Conservation (phyloP, 257 asterid genomes). For the Solanum etuberosum region DNA sequence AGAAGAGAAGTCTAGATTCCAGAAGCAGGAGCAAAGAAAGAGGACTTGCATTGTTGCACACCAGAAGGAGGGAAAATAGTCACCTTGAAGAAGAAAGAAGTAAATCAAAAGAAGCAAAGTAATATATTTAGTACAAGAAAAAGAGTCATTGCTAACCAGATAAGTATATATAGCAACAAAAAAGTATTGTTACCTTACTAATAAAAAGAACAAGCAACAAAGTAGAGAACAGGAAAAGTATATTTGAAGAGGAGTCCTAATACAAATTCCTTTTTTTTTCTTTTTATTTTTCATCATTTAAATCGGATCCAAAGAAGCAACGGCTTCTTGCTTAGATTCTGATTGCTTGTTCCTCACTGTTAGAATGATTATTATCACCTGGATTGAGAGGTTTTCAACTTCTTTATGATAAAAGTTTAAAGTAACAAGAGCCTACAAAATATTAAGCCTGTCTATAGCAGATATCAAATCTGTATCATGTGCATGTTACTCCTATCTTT, state of each 20-base stretch:
- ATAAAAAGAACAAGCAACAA: background rate
- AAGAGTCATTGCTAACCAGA: background rate
- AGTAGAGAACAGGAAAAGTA: background rate
- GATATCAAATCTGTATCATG: background rate
- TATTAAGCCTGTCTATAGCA: background rate
- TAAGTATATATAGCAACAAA: background rate
- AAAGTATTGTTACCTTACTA: background rate
- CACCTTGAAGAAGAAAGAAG: background rate
- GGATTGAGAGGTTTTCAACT: background rate
- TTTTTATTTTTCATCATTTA: background rate
- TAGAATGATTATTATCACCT: background rate
- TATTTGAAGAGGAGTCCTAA: background rate
- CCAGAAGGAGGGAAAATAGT: background rate
- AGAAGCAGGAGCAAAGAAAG: background rate
- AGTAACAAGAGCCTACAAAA: background rate
- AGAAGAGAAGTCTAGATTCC: background rate
- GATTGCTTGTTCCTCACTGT: background rate
- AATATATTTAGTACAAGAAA: background rate
- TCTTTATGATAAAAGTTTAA: background rate
- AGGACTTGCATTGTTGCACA: background rate
- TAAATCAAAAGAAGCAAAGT: background rate
- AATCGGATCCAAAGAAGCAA: background rate
- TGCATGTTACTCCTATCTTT: background rate
- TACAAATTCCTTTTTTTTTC: background rate
- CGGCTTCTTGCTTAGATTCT: background rate